Evolutionary conservation across 768 basidiomycete genomes (phyloP).

Genomic region (Russula abietina): DNA sequence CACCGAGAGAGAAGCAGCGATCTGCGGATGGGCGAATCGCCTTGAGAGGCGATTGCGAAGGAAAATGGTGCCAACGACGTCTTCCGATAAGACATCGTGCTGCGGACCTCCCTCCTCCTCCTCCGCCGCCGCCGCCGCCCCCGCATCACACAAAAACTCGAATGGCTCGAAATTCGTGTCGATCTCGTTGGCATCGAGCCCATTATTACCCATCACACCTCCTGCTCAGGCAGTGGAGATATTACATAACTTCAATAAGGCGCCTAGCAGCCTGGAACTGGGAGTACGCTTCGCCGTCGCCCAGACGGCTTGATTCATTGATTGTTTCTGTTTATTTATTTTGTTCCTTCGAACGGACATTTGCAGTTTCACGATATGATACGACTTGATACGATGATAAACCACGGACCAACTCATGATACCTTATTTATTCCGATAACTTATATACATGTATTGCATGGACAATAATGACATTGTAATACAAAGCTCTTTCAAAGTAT

Average conservation of each 20-base stretch:
- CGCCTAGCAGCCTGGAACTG: neutral
- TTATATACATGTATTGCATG: neutral
- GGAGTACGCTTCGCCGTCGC: neutral
- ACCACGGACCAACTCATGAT: neutral
- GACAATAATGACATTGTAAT: neutral
- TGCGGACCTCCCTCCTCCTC: neutral
- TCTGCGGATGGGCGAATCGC: neutral
- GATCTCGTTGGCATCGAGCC: neutral
- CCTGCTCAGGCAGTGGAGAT: conserved; percentile 2
- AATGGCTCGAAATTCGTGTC: neutral
- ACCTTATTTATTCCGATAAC: neutral
- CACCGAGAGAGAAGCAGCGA: conserved; percentile 37
- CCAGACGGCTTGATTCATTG: neutral
- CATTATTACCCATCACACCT: neutral
- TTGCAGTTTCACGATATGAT: neutral
- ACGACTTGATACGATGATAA: neutral
- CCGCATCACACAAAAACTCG: neutral
- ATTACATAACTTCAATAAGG: neutral
- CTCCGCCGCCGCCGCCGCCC: neutral
- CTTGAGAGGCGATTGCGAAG: neutral
- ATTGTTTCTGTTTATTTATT: neutral
- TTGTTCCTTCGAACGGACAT: neutral
- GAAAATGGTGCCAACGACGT: neutral
- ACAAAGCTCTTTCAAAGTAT: neutral
- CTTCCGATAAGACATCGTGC: neutral